Evolutionary conservation across 2,329 filamentous ascomycete genomes (phyloP), one percentile per base, ranked within the genome.

Genomic region (Apiospora phragmitis): DNA sequence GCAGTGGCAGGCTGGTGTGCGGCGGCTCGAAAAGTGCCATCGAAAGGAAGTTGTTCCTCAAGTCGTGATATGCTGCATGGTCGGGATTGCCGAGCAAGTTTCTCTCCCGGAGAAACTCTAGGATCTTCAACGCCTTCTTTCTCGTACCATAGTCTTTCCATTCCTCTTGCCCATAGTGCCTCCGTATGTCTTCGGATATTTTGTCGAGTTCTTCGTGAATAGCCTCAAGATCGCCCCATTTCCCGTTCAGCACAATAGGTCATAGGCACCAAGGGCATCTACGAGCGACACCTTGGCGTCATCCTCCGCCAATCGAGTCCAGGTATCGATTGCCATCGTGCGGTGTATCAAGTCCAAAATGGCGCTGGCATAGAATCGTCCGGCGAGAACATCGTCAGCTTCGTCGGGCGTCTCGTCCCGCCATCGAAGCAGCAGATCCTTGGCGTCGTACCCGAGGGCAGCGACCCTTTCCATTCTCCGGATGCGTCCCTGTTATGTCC

Each of bases 31-130:
- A 85, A 59, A 92, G 80, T 8, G 88, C 88, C 38, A 90, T 75
- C 9, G 88, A 89, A 49, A 93, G 83, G 79, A 92, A 93, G 73
- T 89, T 91, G 78, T 92, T 91, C 66, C 87, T 85, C 41, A 92
- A 80, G n/a, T 84, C 84, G 74, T 90, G 86, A 76, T 91, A 92
- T 41, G 88, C 83, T 26, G 79, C 77, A 7, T 18, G 83, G 29
- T 80, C 78, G 7, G 65, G 55, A 24, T 84, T 83, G 9, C 84
- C 82, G 6, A 89, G 86, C 70, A 91, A 83, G 67, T 85, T 83
- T 51, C 86, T 82, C 2, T 80, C 76, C 45, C 84, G 83, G 65
- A 93, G 80, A 75, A 86, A 90, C 2, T 80, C 79, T 11, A 87
- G 87, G 45, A 92, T 81, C 3, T 78, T 78, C 1, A 85, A 77